phyloP scores from a whole-genome alignment of 2,329 filamentous ascomycete genomes.

The Akanthomyces uredinophilus region DNA sequence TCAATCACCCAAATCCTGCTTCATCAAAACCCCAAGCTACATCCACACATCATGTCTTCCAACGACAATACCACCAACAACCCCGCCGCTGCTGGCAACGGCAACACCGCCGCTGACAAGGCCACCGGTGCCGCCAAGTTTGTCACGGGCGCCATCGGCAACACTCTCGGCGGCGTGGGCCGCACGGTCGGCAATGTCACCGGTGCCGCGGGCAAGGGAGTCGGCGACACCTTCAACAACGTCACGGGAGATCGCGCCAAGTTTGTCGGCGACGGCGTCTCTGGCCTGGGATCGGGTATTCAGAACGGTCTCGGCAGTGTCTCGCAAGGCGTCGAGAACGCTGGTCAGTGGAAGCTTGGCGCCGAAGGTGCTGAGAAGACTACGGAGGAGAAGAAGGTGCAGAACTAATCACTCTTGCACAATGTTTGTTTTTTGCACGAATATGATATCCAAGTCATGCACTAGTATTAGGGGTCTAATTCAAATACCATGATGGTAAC shows the following conservation, averaged over 20 bases:
- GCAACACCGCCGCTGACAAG: slow-evolving; percentile 23
- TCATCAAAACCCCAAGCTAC: background rate
- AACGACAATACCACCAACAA: slow-evolving; percentile 14
- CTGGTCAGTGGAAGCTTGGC: slow-evolving; percentile 49
- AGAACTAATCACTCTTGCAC: background rate
- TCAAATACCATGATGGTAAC: background rate
- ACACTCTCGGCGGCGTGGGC: slow-evolving; percentile 35
- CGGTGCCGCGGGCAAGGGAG: slow-evolving; percentile 49
- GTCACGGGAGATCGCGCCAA: slow-evolving; percentile 49
- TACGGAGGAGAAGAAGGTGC: slow-evolving; percentile 16
- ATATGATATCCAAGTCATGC: background rate
- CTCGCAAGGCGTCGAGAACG: slow-evolving; percentile 51
- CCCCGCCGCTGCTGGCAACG: slow-evolving; percentile 22
- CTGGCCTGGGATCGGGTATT: slow-evolving; percentile 47
- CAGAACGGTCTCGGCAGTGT: slow-evolving; percentile 45
- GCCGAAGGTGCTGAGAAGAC: slow-evolving; percentile 11
- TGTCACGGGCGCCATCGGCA: slow-evolving; percentile 36
- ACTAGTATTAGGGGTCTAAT: background rate
- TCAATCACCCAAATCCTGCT: background rate
- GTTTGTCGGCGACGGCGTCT: slow-evolving; percentile 51
- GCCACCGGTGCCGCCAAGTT: slow-evolving; percentile 33
- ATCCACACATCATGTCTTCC: slow-evolving; percentile 9
- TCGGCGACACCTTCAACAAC: slow-evolving; percentile 51
- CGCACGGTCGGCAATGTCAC: slow-evolving; percentile 38
- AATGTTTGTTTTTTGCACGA: background rate